These are phyloP conservation scores for Corynascus novoguineensis DNA, from an alignment of 495 filamentous ascomycete species.

Conservation along the genomic window DNA sequence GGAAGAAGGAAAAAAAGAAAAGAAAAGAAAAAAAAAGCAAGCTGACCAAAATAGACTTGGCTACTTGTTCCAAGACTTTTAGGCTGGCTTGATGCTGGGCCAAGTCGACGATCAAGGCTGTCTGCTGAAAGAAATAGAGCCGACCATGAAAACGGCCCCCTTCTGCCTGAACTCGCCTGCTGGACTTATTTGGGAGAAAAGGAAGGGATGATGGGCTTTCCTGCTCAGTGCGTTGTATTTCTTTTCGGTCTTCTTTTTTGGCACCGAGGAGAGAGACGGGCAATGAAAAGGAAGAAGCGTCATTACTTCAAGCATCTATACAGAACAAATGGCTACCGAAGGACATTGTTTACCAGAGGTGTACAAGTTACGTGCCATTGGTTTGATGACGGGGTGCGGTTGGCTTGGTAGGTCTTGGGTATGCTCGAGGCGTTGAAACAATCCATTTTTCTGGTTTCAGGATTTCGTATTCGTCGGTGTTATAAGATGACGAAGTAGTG, in stretches of 20 bases:
- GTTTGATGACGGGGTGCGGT: background rate
- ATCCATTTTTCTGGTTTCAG: no score
- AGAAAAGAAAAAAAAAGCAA: background rate
- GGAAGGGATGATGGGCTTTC: no score
- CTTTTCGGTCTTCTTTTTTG: background rate
- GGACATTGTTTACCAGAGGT: background rate
- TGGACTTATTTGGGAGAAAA: no score
- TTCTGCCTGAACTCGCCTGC: no score
- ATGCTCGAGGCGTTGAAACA: background rate
- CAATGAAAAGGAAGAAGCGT: no score
- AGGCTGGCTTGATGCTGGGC: background rate
- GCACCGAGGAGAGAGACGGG: no score
- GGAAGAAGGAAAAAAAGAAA: background rate
- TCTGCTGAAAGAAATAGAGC: background rate
- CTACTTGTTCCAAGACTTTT: constrained; percentile 21
- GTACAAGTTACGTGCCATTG: background rate
- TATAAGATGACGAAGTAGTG: no score
- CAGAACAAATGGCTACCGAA: background rate
- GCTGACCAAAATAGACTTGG: constrained; percentile 13
- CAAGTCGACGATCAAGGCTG: background rate
- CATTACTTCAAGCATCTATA: background rate
- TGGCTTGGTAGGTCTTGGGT: background rate
- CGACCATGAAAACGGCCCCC: no score
- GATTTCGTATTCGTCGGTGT: no score
- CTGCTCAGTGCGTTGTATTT: constrained; percentile 15